Evolutionary conservation across 192 early-diverging fungal genomes (phyloP).

Genomic region (Pilobolus umbonatus): DNA sequence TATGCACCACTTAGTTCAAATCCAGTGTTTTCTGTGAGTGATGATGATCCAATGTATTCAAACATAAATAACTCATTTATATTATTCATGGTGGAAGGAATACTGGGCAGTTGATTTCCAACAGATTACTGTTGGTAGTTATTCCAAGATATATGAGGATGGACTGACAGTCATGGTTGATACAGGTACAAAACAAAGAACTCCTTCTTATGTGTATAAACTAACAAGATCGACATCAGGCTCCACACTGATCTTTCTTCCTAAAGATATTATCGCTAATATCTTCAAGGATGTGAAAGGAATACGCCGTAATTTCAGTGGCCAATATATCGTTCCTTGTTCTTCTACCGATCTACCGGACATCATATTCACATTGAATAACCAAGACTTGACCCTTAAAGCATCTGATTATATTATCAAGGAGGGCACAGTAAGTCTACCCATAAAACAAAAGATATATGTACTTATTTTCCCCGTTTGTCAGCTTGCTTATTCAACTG

Average conservation of each 20-base stretch:
- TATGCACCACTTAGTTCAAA: too few relatives aligned
- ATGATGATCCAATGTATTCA: too few relatives aligned
- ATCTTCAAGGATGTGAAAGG: slow-evolving; percentile 6
- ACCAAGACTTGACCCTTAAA: slow-evolving; percentile 7
- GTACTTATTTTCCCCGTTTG: slow-evolving; percentile 2
- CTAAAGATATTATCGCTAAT: slow-evolving; percentile 4
- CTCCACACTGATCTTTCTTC: slow-evolving; percentile 25
- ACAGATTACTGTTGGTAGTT: slow-evolving; percentile 8
- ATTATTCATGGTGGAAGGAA: slow-evolving; percentile 7
- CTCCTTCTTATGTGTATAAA: not conserved
- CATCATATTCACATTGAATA: slow-evolving; percentile 15
- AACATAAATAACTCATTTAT: too few relatives aligned
- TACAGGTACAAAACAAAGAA: slow-evolving; percentile 20
- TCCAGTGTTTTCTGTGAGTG: too few relatives aligned
- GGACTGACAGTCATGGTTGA: slow-evolving; percentile 16
- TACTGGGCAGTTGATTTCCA: slow-evolving; percentile 31
- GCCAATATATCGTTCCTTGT: slow-evolving; percentile 24
- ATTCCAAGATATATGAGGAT: not conserved
- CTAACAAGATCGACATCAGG: slow-evolving; percentile 2
- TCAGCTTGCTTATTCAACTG: slow-evolving; percentile 10
- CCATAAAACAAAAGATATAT: too few relatives aligned
- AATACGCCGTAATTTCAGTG: not conserved
- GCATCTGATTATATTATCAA: slow-evolving; percentile 24
- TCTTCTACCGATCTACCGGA: slow-evolving; percentile 6
- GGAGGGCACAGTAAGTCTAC: too few relatives aligned